Conservation (phyloP, 805 yeast genomes). For the Priceomyces castillae region DNA sequence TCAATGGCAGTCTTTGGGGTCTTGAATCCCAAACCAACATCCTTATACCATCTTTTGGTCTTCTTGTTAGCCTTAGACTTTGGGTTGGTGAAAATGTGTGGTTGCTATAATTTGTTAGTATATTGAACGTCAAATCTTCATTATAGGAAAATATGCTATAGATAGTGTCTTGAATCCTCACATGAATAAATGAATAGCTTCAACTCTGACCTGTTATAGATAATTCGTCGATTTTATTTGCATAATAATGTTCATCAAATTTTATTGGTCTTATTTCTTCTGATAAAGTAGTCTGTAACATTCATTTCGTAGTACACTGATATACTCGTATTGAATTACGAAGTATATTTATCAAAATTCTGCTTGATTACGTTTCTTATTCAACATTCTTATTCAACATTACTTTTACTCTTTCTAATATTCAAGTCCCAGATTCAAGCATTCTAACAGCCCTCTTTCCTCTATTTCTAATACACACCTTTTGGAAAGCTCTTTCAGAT, state of each 20-base stretch:
- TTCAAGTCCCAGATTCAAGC: not conserved
- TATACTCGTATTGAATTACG: too few relatives aligned
- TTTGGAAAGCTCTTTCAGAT: slow-evolving; percentile 99
- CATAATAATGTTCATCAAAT: too few relatives aligned
- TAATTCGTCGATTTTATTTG: too few relatives aligned
- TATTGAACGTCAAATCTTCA: not conserved
- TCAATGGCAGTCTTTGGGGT: slow-evolving; percentile 98
- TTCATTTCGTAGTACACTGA: too few relatives aligned
- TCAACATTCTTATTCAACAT: too few relatives aligned
- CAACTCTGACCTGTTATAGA: too few relatives aligned
- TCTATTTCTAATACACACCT: slow-evolving; percentile 63
- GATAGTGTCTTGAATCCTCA: too few relatives aligned
- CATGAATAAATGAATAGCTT: too few relatives aligned
- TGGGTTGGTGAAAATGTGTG: slow-evolving; percentile 99
- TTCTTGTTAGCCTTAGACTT: slow-evolving; percentile 97
- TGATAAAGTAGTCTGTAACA: too few relatives aligned
- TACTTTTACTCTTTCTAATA: not conserved
- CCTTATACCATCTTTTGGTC: slow-evolving; percentile 99
- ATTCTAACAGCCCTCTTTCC: not conserved
- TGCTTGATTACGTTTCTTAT: too few relatives aligned
- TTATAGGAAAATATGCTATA: not conserved
- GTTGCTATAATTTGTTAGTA: slow-evolving; percentile 64
- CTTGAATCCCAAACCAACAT: slow-evolving; percentile 99
- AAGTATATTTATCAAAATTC: too few relatives aligned
- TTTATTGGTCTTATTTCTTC: too few relatives aligned